Evolutionary conservation across 1,284 basidiomycete genomes (phyloP), one percentile per base, ranked within the genome.

Genomic region (Bjerkandera adusta): DNA sequence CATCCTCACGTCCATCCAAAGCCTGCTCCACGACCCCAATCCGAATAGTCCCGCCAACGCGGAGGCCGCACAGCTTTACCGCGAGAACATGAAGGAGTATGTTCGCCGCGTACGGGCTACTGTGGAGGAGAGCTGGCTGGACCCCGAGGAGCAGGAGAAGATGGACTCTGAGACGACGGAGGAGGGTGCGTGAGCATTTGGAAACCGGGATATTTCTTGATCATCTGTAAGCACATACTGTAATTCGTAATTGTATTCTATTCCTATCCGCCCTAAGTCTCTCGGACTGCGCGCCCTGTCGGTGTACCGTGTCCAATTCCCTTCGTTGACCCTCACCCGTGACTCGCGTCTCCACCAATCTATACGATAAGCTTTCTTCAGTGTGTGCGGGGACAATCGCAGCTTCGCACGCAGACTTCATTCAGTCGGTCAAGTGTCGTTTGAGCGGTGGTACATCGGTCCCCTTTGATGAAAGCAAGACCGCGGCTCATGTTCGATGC

Each of bases 61-160:
- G 1, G 96, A 99, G 71, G 96, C 96, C 0, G 96, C 96, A 1
- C 90, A 92, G 65, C 68, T 98, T 52, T 99, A 97, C 64, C 74
- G 95, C 48, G 96, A 99, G 67, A 98, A 98, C 63, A 95, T 97
- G 88, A 98, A 97, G 72, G 95, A 97, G 72, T 97, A 97, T 64
- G 89, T 97, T 25, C 74, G 93, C 49, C 71, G 92, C 48, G 94
- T 97, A 38, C 92, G 94, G 69, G 85, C 85, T 47, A 93, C 91
- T 1, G 92, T 95, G 21, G 91, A 95, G 67, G 86, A 90, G 65
- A 91, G 86, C 51, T 94, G 92, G 92, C 68, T 94, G 48, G 92
- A 94, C 66, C 83, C 85, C 0, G 85, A 85, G 39, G 86, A 89
- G 57, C 77, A 77, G 56, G 71, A 72, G 46, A 73, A 71, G 52